These are phyloP conservation scores for Simplicillium sp. DNA, from an alignment of 2,329 filamentous ascomycete species.

Conservation along the genomic window DNA sequence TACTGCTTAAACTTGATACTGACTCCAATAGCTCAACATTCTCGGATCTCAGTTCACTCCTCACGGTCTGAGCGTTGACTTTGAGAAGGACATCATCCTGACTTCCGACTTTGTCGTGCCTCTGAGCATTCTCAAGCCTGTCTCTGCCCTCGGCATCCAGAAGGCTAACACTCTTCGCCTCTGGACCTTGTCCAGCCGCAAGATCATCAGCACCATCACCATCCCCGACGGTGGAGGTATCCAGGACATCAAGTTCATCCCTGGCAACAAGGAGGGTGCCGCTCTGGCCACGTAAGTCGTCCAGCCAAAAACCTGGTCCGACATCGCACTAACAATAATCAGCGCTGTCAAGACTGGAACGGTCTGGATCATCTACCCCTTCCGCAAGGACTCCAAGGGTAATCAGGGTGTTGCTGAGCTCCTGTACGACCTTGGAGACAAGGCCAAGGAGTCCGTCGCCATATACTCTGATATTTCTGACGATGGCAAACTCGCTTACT, in stretches of 20 bases:
- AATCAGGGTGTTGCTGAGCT: slow-evolving; percentile 48
- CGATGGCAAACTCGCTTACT: slow-evolving; percentile 49
- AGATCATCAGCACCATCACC: slow-evolving; percentile 50
- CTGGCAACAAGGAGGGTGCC: slow-evolving; percentile 46
- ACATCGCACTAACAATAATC: background rate
- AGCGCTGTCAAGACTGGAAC: slow-evolving; percentile 47
- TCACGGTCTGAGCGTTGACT: slow-evolving; percentile 50
- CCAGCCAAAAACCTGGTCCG: background rate
- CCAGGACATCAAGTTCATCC: slow-evolving; percentile 58
- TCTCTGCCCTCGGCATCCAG: slow-evolving; percentile 35
- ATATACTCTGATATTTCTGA: slow-evolving; percentile 52
- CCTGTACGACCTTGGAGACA: slow-evolving; percentile 47
- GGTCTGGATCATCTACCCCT: slow-evolving; percentile 57
- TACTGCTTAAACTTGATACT: background rate
- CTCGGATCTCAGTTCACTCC: slow-evolving; percentile 52
- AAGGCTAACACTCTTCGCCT: slow-evolving; percentile 48
- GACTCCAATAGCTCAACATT: slow-evolving; percentile 33
- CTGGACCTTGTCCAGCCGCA: slow-evolving; percentile 43
- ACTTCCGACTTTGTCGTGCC: slow-evolving; percentile 57
- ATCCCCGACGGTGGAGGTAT: slow-evolving; percentile 48
- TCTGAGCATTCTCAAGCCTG: slow-evolving; percentile 49
- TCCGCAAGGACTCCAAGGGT: slow-evolving; percentile 42
- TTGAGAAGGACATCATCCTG: slow-evolving; percentile 44
- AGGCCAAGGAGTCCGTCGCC: slow-evolving; percentile 44
- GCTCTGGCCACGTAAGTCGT: slow-evolving; percentile 42